Evolutionary conservation across 1,139 yeast species (phyloP), one percentile per base, ranked within the genome.

Genomic region (Kurtzmaniella quercitrusa): DNA sequence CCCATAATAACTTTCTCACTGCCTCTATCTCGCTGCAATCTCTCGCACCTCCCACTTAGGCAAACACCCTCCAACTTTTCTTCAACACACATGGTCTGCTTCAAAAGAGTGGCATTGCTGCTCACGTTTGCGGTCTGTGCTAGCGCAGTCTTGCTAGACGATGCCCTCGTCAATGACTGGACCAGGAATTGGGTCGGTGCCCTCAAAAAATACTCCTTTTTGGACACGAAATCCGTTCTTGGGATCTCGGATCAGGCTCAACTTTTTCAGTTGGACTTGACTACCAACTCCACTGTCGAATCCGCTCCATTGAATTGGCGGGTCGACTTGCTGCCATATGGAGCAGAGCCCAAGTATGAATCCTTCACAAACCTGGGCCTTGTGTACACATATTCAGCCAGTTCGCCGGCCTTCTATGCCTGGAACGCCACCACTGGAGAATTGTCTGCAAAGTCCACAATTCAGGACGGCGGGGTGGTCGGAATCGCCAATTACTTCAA

Each of bases 101-200:
- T 36, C 25, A 36, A 36, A 18, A 21, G 16, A 19, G 23, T 36
- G 29, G 41, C 25, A 27, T 31, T 14, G 21, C 27, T 14, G 25
- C 17, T 39, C 24, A 15, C 41, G 7, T 34, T 41, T 14, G 33
- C 43, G 15, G 39, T 46, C 14, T 18, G 49, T 38, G 50, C 45
- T n/a, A 45, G 46, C 16, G 61, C 57, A 5, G 65, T 68, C 36
- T 52, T 62, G 39, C 44, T 66, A 10, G 71, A 68, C 36, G 68
- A 67, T 45, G 75, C 76, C 5, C 69, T 70, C 51, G 59, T 59
- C 15, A 62, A 59, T 48, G 74, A 71, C 48, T 61, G 65, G 54
- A 49, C 65, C 41, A 57, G 55, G 31, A 59, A 62, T 43, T 51
- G 51, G 40, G 47, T 55, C 37, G 57, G 59, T 16, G 47, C 48